Conservation (phyloP, 305 asterid genomes). For the Nicotiana rustica region DNA sequence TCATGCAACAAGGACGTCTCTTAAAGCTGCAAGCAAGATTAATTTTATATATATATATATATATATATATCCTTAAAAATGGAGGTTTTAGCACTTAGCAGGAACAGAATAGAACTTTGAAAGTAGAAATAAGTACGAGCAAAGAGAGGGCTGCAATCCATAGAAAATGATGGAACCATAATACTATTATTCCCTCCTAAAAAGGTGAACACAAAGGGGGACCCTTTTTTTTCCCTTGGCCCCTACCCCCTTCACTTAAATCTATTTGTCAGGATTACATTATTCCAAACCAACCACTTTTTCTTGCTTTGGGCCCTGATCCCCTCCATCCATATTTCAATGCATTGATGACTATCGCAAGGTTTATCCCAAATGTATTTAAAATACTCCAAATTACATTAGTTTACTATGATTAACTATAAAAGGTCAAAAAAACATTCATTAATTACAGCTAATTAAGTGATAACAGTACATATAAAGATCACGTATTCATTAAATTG, state of each 20-base stretch:
- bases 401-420: not conserved
- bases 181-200: constrained; percentile 35
- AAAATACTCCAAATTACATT: not conserved
- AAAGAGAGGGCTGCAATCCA: constrained; percentile 38
- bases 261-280: constrained; percentile 47
- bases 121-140: not conserved
- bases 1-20: not conserved
- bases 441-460: not conserved
- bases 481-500: not conserved
- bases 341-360: not conserved
- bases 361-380: not conserved
- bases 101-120: not conserved
- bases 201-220: constrained; percentile 39
- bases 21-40: constrained; percentile 7
- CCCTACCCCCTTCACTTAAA: constrained; percentile 42
- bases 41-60: not conserved
- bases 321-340: not conserved
- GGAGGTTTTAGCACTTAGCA: not conserved
- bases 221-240: constrained; percentile 32
- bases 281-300: constrained; percentile 49
- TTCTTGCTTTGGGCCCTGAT: constrained; percentile 34
- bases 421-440: not conserved
- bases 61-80: not conserved
- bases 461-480: not conserved
- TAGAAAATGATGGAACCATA: constrained; percentile 41